phyloP scores from a whole-genome alignment of 23 red algal species.

The Gracilaria caudata region DNA sequence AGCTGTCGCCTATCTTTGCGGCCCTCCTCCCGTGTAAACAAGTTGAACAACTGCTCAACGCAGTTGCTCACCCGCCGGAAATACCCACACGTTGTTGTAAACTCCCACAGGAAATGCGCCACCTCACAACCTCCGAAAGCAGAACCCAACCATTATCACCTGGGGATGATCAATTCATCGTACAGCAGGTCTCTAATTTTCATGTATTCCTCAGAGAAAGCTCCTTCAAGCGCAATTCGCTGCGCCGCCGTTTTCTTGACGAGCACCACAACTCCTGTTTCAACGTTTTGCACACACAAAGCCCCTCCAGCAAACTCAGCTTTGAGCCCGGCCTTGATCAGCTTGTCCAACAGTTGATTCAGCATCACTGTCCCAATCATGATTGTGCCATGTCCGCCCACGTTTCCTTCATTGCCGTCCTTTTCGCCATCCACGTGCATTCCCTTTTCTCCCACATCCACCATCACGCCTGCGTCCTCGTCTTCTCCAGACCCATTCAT shows the following conservation, averaged over 20 bases:
- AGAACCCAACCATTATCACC: slow-evolving; percentile 3
- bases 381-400: slow-evolving; percentile 60
- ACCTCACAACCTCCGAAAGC: no score
- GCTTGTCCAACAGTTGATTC: slow-evolving; percentile 75
- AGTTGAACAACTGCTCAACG: no score
- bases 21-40: no score
- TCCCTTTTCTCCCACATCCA: background rate
- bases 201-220: slow-evolving; percentile 91
- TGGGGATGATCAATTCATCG: slow-evolving; percentile 71
- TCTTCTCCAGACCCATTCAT: background rate
- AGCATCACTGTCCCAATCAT: slow-evolving; percentile 93
- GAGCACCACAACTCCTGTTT: slow-evolving; percentile 79
- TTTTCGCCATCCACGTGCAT: background rate
- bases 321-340: slow-evolving; percentile 79
- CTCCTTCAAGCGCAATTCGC: slow-evolving; percentile 77
- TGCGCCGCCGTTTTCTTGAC: slow-evolving; percentile 80
- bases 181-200: slow-evolving; percentile 87
- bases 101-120: no score
- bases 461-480: background rate
- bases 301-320: slow-evolving; percentile 88
- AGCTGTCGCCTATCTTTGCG: no score
- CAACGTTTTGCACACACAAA: slow-evolving; percentile 82
- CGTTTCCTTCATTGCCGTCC: background rate
- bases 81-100: no score
- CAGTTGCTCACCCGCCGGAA: no score